Base-by-base conservation (phyloP, 768 basidiomycete genomes). In the Daedaleopsis sinensis region DNA sequence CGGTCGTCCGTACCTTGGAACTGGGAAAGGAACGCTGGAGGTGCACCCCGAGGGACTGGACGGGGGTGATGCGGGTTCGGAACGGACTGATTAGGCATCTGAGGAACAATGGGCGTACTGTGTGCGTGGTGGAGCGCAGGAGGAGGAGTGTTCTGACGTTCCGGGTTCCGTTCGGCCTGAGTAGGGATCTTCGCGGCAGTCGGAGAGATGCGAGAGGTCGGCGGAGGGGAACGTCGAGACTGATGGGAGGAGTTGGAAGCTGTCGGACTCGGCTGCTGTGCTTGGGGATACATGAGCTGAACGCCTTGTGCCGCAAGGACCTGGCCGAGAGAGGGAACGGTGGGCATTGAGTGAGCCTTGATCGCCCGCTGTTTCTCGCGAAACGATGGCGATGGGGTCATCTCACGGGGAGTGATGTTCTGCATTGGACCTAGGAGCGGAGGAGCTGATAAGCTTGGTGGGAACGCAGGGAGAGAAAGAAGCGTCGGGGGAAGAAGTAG, bases 321-420 rank as follows among this genome's bases (percentile, higher is more conserved):
- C 64, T 85, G 83, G 69, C 82, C 76, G 52, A 85, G 79, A 21
- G 79, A 77, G 24, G 88, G 85, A 5, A 86, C 84, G 69, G 84
- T 74, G 59, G 88, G 84, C 78, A 89, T 79, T 0, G 88, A 86
- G 63, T 84, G 82, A 1, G 84, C 68, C 67, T 89, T 89, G 23
- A 79, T 67, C 11, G 84, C 76, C 39, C 88, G 79, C 61, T 73
- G 86, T 76, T 74, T 82, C 55, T 79, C 76, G 18, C 76, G 74
- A 55, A 72, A 72, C 39, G 72, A 72, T 35, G 79, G 79, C 1
- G 79, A 80, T 1, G 79, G 78, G 37, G 79, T 77, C 64, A 74
- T 72, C 58, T 80, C 79, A 36, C 78, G 77, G 49, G 79, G 76
- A 0, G 73, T 74, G 12, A 74, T 71, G 62, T 72, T 72, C 62